phyloP scores from a whole-genome alignment of 805 yeast genomes.

The Brettanomyces naardenensis region DNA sequence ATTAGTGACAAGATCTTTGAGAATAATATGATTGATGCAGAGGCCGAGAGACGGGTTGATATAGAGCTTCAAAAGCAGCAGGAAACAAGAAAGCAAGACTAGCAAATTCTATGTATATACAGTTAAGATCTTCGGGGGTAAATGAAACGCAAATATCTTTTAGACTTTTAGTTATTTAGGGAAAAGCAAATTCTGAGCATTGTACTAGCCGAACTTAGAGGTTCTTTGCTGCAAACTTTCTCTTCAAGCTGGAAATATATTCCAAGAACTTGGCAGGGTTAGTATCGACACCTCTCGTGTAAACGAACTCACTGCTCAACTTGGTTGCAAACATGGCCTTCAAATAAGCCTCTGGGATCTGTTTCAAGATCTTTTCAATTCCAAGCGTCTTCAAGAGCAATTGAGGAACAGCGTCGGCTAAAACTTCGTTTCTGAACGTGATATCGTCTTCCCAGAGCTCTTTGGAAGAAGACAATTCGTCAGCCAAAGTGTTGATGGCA shows the following conservation, averaged over 20 bases:
- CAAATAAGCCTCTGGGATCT: conserved; percentile 84
- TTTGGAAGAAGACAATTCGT: conserved; percentile 68
- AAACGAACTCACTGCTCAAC: conserved; percentile 78
- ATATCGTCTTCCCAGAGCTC: conserved; percentile 81
- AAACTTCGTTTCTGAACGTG: conserved; percentile 66
- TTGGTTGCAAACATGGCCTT: conserved; percentile 84
- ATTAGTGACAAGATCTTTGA: conserved; percentile 21
- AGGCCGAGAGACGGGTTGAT: conserved; percentile 25
- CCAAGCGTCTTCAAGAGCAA: conserved; percentile 59
- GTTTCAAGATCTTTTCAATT: conserved; percentile 54
- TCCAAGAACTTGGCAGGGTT: conserved; percentile 75
- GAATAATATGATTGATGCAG: conserved; percentile 23
- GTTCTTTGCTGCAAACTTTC: no score
- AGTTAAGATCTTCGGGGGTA: no score
- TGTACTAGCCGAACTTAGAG: no score
- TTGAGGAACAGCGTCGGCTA: conserved; percentile 71
- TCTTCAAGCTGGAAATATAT: conserved; percentile 53
- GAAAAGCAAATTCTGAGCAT: neutral
- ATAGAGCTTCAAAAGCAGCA: conserved; percentile 14
- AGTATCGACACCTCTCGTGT: conserved; percentile 70
- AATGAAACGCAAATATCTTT: no score
- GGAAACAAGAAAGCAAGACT: conserved; percentile 1
- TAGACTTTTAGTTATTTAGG: neutral
- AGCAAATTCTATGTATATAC: no score
- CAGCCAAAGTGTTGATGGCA: conserved; percentile 64